Conservation (phyloP, 768 basidiomycete genomes). For the Macrolepiota fuliginosa region DNA sequence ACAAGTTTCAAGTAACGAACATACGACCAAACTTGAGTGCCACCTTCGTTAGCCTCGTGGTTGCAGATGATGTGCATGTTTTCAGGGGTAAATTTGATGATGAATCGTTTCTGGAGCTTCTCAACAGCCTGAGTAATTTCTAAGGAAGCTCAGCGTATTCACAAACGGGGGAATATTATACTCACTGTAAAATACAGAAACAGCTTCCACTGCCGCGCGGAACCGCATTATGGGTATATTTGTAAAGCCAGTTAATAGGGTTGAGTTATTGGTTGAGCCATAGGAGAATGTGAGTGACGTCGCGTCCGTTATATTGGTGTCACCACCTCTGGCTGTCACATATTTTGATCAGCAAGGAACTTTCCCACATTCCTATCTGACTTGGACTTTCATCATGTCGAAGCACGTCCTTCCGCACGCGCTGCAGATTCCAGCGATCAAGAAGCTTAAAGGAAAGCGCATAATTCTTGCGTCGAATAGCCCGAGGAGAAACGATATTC, state of each 20-base stretch:
- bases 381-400: constrained; percentile 18
- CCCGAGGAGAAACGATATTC: constrained; percentile 81
- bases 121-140: constrained; percentile 81
- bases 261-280: not conserved
- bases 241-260: not conserved
- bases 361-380: not conserved
- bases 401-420: constrained; percentile 64
- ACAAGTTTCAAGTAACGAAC: not conserved
- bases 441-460: constrained; percentile 70
- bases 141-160: constrained; percentile 23
- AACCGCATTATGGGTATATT: constrained; percentile 25
- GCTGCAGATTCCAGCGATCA: constrained; percentile 54
- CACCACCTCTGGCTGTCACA: not conserved
- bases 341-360: not conserved
- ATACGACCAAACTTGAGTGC: constrained; percentile 81
- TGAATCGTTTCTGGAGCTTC: constrained; percentile 81
- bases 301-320: not conserved
- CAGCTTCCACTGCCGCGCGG: constrained; percentile 28
- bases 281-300: not conserved
- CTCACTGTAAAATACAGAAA: constrained; percentile 33
- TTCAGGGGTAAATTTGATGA: constrained; percentile 73
- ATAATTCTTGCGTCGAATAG: constrained; percentile 87
- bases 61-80: constrained; percentile 85
- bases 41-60: constrained; percentile 74
- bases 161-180: constrained; percentile 6